Evolutionary conservation across 352 stramenopile genomes (phyloP).

Genomic region (Pythium myriotylum): DNA sequence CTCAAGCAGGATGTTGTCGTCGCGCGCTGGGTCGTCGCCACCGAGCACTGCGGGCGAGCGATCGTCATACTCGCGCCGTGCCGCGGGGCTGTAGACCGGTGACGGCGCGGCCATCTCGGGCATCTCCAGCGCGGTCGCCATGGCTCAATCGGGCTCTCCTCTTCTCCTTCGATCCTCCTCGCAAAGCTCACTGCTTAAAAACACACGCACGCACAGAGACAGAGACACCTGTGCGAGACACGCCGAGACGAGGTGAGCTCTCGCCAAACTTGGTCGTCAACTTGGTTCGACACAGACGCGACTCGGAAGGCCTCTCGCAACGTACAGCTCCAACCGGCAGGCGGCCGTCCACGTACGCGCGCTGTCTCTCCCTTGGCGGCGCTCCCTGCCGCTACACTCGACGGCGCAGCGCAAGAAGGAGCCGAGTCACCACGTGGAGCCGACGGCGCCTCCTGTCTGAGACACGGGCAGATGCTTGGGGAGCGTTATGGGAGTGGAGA

Average conservation of each 20-base stretch:
- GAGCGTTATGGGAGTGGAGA: background rate
- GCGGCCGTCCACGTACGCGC: background rate
- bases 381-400: conserved; percentile 1
- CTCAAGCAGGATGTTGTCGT: conserved; percentile 12
- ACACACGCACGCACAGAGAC: background rate
- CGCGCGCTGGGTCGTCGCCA: conserved; percentile 5
- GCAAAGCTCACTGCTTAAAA: background rate
- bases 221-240: conserved; percentile 2
- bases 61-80: background rate
- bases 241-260: conserved; percentile 2
- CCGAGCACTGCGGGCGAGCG: background rate
- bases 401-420: too few relatives aligned
- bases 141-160: background rate
- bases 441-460: conserved; percentile 3
- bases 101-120: background rate
- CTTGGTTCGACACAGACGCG: conserved; percentile 5
- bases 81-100: background rate
- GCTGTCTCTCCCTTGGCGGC: background rate
- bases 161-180: too few relatives aligned
- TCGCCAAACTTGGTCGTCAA: too few relatives aligned
- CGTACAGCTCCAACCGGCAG: too few relatives aligned
- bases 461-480: conserved; percentile 21
- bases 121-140: background rate
- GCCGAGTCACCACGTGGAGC: conserved; percentile 10
- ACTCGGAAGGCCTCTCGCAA: too few relatives aligned